Evolutionary conservation across 2,329 filamentous ascomycete species (phyloP).

Genomic region (Colletotrichum karsti): DNA sequence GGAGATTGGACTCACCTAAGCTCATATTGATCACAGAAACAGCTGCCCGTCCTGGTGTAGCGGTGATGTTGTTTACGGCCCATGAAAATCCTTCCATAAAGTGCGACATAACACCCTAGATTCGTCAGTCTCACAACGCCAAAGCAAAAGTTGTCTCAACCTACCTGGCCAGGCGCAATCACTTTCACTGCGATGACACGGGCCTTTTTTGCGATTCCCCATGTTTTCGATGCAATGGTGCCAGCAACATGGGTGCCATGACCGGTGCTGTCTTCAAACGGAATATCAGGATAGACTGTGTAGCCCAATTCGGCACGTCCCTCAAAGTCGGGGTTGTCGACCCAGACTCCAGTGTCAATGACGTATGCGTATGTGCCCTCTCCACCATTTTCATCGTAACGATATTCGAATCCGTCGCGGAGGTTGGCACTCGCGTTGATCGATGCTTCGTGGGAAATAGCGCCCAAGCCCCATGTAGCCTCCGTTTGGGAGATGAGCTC

Average conservation of each 20-base stretch:
- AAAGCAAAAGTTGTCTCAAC: background rate
- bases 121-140: background rate
- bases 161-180: slow-evolving; percentile 6
- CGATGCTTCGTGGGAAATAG: slow-evolving; percentile 9
- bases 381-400: slow-evolving; percentile 50
- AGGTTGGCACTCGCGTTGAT: slow-evolving; percentile 31
- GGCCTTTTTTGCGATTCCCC: slow-evolving; percentile 54
- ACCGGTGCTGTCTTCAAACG: slow-evolving; percentile 44
- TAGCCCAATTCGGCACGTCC: slow-evolving; percentile 49
- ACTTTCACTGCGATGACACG: slow-evolving; percentile 55
- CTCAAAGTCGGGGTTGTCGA: slow-evolving; percentile 52
- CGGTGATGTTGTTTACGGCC: background rate
- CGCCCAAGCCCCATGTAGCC: slow-evolving; percentile 2
- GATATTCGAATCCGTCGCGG: slow-evolving; percentile 39
- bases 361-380: slow-evolving; percentile 57
- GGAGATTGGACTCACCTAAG: background rate
- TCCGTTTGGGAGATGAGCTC: background rate
- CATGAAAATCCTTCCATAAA: slow-evolving; percentile 13
- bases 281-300: slow-evolving; percentile 41
- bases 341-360: slow-evolving; percentile 62
- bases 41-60: background rate
- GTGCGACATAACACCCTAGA: background rate
- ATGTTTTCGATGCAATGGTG: slow-evolving; percentile 51
- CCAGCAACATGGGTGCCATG: slow-evolving; percentile 57
- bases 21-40: slow-evolving; percentile 6